A percentile compares a stretch with the other conserved stretches of the same genome.
Evolutionary conservation across 169 alveolate genomes (phyloP).

Genomic region (Eimeria necatrix): DNA sequence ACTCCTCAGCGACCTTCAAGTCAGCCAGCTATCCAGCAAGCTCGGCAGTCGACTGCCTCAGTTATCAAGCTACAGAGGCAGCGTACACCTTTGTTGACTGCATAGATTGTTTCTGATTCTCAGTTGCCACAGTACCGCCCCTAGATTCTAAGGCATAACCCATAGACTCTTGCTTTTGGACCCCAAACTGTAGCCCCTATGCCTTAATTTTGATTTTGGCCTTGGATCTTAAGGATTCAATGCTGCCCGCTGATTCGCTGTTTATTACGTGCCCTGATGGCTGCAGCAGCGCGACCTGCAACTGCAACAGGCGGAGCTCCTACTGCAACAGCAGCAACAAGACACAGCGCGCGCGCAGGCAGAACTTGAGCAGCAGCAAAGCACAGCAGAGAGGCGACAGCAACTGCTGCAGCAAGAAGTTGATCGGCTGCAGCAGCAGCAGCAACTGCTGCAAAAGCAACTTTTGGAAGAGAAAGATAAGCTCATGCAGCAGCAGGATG

Average conservation of each 20-base stretch:
- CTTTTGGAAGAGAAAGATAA: slow-evolving; percentile 53
- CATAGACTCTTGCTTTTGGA: too few species aligned
- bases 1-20: slow-evolving; percentile 58
- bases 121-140: too few species aligned
- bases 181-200: too few species aligned
- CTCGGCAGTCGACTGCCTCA: not conserved
- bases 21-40: slow-evolving; percentile 5
- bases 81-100: not conserved
- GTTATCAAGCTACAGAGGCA: not conserved
- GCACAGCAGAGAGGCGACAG: slow-evolving; percentile 39
- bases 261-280: not conserved
- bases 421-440: slow-evolving; percentile 62
- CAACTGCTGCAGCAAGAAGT: slow-evolving; percentile 64
- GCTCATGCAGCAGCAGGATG: slow-evolving; percentile 50
- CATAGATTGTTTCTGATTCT: too few species aligned
- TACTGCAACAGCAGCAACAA: slow-evolving; percentile 66
- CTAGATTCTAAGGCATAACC: too few species aligned
- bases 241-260: not conserved
- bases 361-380: slow-evolving; percentile 40
- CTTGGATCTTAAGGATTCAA: not conserved
- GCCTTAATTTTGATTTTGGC: not conserved
- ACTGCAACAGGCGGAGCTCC: slow-evolving; percentile 62
- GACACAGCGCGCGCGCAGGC: slow-evolving; percentile 28
- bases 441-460: slow-evolving; percentile 64
- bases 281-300: slow-evolving; percentile 64